Evolutionary conservation across 2,329 filamentous ascomycete species (phyloP), one percentile per base, ranked within the genome.

Genomic region (Ceratocystis huliohia): DNA sequence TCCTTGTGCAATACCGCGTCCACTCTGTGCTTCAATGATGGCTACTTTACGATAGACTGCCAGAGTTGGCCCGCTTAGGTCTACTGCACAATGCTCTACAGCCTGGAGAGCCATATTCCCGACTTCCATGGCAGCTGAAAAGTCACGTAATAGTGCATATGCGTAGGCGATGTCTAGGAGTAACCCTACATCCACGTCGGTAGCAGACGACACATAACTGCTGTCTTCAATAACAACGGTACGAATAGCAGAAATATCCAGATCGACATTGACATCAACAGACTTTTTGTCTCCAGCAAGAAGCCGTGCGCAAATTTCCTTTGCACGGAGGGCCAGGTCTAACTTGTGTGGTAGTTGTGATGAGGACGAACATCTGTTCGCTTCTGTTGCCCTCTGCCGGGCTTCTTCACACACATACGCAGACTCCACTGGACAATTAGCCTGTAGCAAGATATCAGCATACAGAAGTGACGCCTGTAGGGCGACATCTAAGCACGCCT

Each of bases 381-480:
- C 30, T 30, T 8, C 8, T 37, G 17, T 30, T 17, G 28, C 28
- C 33, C 17, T 30, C 13, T 59, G 56, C 3, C 56, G 30, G 8
- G 56, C 56, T 7, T 59, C 56, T 8, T 37, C 28, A 20, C 56
- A 59, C 17, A 37, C 30, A 59, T 37, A 37, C 17, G 28, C 56
- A n/a, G 28, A 28, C 56, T 59, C 56, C 7, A 37, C 28, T n/a
- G 56, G 56, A 30, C 56, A 28, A 59, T 59, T 59, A 2, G 56
- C 56, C 56, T 59, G 56, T 59, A 59, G 6, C 13, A 59, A 25
- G 17, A 59, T 30, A 20, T 59, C 28, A 7, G 30, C 56, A 59
- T 59, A 59, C 56, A 59, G 28, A 28, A 59, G 22, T 17, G 56
- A 59, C n/a, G 56, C 56, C 28, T 59, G 25, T n/a, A 59, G 56